Percentiles rank a stretch among this genome's conserved stretches.
Evolutionary conservation across 352 stramenopile species (phyloP).

Genomic region (Globisporangium cylindrosporum): DNA sequence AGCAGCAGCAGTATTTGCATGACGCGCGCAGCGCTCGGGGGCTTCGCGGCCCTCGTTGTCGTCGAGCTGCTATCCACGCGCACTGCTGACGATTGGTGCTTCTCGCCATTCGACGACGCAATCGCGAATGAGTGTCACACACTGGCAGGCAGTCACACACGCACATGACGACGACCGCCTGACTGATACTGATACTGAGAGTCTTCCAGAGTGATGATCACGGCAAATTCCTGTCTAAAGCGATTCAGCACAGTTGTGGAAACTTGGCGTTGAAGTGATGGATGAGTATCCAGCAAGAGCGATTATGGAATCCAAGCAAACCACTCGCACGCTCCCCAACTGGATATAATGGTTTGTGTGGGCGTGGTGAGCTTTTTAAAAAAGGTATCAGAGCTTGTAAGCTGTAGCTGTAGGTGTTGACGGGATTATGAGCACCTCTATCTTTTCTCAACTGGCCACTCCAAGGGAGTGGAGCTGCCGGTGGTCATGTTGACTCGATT

Average conservation of each 20-base stretch:
- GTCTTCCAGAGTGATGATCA: neutral
- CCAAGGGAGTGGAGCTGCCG: too few species aligned
- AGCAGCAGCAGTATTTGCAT: neutral
- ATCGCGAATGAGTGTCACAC: conserved; percentile 7
- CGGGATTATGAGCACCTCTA: neutral
- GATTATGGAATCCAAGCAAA: neutral
- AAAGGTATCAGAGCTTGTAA: neutral
- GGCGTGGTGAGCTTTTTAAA: too few species aligned
- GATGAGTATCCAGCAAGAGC: neutral
- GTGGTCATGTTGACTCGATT: too few species aligned
- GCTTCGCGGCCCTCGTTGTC: too few species aligned
- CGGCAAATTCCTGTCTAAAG: neutral
- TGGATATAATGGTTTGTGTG: neutral
- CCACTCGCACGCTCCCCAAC: neutral
- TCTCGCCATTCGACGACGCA: neutral
- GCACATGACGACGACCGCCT: neutral
- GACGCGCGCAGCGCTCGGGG: too few species aligned
- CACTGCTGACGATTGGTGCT: neutral
- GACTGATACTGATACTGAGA: conserved; percentile 1
- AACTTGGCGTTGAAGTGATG: neutral
- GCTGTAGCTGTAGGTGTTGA: neutral
- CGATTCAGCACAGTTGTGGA: neutral
- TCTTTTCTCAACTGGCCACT: neutral
- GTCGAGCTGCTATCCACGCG: neutral
- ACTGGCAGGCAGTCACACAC: neutral